Base-by-base conservation (phyloP, 2,329 filamentous ascomycete species). In the Fusarium pininemorale region DNA sequence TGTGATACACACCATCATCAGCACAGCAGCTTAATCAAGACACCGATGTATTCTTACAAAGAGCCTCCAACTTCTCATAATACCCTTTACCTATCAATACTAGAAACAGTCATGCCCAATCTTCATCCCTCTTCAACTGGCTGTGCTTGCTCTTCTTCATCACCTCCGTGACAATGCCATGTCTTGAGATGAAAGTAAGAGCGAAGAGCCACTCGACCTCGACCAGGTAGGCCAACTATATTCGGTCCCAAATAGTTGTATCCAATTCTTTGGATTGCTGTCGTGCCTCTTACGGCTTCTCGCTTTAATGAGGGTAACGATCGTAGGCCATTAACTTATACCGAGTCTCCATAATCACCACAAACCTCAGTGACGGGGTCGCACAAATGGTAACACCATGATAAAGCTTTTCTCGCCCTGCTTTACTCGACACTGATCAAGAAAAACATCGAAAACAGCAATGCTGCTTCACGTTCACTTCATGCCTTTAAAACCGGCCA, bases 331-430 rank as follows among this genome's bases (percentile, higher is more conserved):
- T 35, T 30, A 22, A 28, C 51, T 38, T 37, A 53, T 38, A 64
- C 57, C 32, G 35, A 69, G 35, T 45, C 50, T 51, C 37, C 37
- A 56, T 30, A n/a, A 22, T 35, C 39, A n/a, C 42, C 47, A 26
- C 24, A 32, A 61, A 42, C 39, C 26, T 69, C 42, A 60, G 55
- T 70, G 55, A 57, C 13, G 59, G 50, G 37, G 69, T 72, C 51
- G 56, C 70, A 73, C 70, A 53, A 41, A 58, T 11, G 65, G 70
- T 61, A 51, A 59, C 70, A 73, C 70, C 45, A 47, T 47, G 42
- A 72, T 56, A 61, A 60, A 45, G 37, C 30, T 54, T 65, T 70
- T 57, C 70, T 45, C 54, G 38, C 38, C 48, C 32, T 26, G 32
- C 45, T 44, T 39, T 24, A n/a, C 30, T n/a, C 7, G 11, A 47